Conservation (phyloP, 2,329 filamentous ascomycete species). For the Knufia petricola region DNA sequence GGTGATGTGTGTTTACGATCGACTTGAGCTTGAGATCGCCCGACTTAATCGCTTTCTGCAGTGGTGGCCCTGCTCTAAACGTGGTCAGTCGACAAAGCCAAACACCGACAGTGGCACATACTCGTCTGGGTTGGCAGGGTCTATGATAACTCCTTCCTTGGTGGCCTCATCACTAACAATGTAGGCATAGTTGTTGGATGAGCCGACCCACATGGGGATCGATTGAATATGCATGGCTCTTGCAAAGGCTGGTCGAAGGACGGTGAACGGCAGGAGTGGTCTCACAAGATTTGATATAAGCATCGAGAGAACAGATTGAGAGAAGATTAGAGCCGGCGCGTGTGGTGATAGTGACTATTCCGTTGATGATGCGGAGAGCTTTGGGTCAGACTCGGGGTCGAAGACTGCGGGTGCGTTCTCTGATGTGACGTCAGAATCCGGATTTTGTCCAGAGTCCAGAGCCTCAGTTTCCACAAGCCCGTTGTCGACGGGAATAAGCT, state of each 20-base stretch:
- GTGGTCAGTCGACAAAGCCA: background rate
- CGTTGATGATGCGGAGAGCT: constrained; percentile 1
- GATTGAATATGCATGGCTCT: constrained; percentile 42
- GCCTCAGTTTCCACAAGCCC: background rate
- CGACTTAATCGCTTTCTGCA: constrained; percentile 62
- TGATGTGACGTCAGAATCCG: background rate
- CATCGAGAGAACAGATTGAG: background rate
- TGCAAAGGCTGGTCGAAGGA: background rate
- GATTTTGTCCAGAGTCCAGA: background rate
- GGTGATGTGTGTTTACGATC: constrained; percentile 95
- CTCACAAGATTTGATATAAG: constrained; percentile 4
- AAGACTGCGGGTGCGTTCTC: background rate
- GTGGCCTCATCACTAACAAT: constrained; percentile 41
- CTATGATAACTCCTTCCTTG: constrained; percentile 42
- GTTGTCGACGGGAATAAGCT: background rate
- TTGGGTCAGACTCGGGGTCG: background rate
- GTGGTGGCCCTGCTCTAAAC: constrained; percentile 37
- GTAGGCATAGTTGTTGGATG: constrained; percentile 44
- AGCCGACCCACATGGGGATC: constrained; percentile 41
- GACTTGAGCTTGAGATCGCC: constrained; percentile 72
- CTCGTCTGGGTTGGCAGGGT: constrained; percentile 43
- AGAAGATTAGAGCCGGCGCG: background rate
- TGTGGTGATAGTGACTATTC: background rate
- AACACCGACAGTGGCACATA: constrained; percentile 24
- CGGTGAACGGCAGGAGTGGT: background rate